Conservation (phyloP, 495 filamentous ascomycete genomes). For the Penicillium subrubescens region DNA sequence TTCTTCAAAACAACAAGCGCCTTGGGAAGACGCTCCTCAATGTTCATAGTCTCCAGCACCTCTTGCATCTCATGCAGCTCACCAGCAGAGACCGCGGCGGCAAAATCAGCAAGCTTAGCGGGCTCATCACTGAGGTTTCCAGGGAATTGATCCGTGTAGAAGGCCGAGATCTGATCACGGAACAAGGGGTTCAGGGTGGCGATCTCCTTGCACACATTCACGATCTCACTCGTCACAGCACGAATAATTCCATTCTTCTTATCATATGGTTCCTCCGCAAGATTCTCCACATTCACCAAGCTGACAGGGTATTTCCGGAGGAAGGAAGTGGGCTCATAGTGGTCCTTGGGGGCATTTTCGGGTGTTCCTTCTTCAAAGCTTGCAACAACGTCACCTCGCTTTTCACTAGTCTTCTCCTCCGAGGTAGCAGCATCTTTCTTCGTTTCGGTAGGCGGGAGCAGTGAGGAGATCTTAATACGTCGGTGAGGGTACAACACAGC, state of each 20-base stretch:
- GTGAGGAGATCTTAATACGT: conserved; percentile 81
- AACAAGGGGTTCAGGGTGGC: conserved; percentile 93
- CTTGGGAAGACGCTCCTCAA: conserved; percentile 88
- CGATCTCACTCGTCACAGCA: conserved; percentile 93
- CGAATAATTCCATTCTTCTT: conserved; percentile 83
- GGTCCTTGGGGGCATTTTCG: conserved; percentile 49
- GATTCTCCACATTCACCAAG: conserved; percentile 91
- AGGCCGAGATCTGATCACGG: conserved; percentile 94
- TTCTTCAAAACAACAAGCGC: conserved; percentile 92
- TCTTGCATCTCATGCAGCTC: conserved; percentile 92
- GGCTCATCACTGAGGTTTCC: conserved; percentile 95
- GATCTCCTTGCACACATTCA: conserved; percentile 97
- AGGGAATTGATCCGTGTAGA: conserved; percentile 90
- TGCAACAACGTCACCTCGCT: conserved; percentile 91
- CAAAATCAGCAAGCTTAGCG: conserved; percentile 93
- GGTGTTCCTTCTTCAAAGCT: conserved; percentile 83
- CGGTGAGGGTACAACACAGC: conserved; percentile 95
- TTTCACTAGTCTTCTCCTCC: conserved; percentile 65
- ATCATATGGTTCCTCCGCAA: conserved; percentile 84
- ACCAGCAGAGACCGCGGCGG: conserved; percentile 88
- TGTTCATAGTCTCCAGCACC: conserved; percentile 83
- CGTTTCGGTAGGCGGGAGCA: conserved; percentile 67
- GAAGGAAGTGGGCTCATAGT: conserved; percentile 90
- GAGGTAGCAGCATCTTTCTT: conserved; percentile 36
- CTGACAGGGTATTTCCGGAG: conserved; percentile 87